Conservation (phyloP, 768 basidiomycete species). For the Paxillus rubicundulus region DNA sequence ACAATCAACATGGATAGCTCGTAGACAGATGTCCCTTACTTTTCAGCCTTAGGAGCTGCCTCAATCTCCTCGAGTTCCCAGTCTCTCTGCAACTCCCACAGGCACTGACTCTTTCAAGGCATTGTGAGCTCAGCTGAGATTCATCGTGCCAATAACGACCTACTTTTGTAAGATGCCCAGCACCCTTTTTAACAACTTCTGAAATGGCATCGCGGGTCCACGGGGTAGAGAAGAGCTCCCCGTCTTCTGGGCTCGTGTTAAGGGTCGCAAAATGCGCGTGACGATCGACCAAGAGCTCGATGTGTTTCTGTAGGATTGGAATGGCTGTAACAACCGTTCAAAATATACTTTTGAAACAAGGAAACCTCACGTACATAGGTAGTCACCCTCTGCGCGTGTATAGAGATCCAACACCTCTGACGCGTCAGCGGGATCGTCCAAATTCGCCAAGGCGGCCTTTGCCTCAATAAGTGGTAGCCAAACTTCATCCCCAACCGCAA, state of each 20-base stretch:
- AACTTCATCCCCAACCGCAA: slow-evolving; percentile 65
- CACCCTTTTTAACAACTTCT: slow-evolving; percentile 54
- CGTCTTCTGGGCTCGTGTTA: slow-evolving; percentile 43
- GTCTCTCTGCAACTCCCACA: slow-evolving; percentile 72
- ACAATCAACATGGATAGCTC: not conserved
- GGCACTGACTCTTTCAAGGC: slow-evolving; percentile 52
- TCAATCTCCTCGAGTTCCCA: slow-evolving; percentile 73
- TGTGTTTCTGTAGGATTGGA: slow-evolving; percentile 64
- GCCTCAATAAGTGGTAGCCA: slow-evolving; percentile 70
- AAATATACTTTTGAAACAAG: slow-evolving; percentile 9
- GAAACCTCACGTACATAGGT: slow-evolving; percentile 60
- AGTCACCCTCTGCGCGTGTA: slow-evolving; percentile 67
- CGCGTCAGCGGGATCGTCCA: slow-evolving; percentile 51
- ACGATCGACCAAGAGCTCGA: slow-evolving; percentile 52
- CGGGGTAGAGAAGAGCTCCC: slow-evolving; percentile 53
- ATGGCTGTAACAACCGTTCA: slow-evolving; percentile 54
- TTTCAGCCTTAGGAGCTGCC: slow-evolving; percentile 42
- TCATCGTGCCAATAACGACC: slow-evolving; percentile 10
- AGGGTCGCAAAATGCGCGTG: slow-evolving; percentile 34
- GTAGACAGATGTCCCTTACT: slow-evolving; percentile 31
- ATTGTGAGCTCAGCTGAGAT: slow-evolving; percentile 11
- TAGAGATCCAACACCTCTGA: slow-evolving; percentile 61
- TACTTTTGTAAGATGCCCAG: slow-evolving; percentile 65
- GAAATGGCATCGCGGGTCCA: slow-evolving; percentile 61
- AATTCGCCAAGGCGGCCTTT: slow-evolving; percentile 48